phyloP scores from a whole-genome alignment of 2,329 filamentous ascomycete species.

The Chaetothyriales sp. region DNA sequence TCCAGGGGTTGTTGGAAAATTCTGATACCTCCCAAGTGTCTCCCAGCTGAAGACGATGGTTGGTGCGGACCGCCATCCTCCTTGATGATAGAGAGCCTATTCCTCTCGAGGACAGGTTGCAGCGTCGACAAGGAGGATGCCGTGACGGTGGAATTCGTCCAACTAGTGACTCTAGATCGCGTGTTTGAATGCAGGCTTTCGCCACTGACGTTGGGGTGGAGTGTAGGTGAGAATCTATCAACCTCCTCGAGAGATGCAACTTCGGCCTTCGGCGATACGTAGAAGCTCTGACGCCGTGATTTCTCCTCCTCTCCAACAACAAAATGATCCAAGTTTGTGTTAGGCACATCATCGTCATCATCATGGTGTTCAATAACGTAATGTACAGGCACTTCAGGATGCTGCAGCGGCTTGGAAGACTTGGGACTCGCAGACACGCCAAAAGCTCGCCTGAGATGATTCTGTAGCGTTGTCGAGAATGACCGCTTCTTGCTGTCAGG shows the following conservation, averaged over 20 bases:
- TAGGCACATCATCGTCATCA: constrained; percentile 6
- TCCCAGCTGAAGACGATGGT: constrained; percentile 18
- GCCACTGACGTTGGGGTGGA: constrained; percentile 7
- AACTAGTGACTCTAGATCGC: constrained; percentile 35
- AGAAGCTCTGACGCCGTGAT: constrained; percentile 4
- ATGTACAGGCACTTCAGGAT: constrained; percentile 15
- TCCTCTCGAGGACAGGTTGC: constrained; percentile 21
- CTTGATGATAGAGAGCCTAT: constrained; percentile 31
- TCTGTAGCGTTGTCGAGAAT: constrained; percentile 31
- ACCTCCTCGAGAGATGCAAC: constrained; percentile 6
- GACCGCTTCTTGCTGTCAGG: constrained; percentile 19
- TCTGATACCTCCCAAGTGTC: constrained; percentile 20
- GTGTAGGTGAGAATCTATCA: constrained; percentile 8
- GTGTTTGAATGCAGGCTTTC: constrained; percentile 15
- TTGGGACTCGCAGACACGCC: constrained; percentile 21
- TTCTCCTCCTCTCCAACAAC: constrained; percentile 1
- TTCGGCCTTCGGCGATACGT: constrained; percentile 3
- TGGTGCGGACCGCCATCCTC: constrained; percentile 26
- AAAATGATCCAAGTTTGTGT: constrained; percentile 11
- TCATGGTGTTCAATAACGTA: constrained; percentile 16
- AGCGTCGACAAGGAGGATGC: constrained; percentile 24
- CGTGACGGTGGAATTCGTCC: constrained; percentile 33
- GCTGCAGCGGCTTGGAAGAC: constrained; percentile 16
- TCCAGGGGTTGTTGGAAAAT: constrained; percentile 20
- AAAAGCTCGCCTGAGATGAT: constrained; percentile 29